These are phyloP conservation scores for Naganishia friedmannii DNA, from an alignment of 768 basidiomycete species.

Conservation along the genomic window DNA sequence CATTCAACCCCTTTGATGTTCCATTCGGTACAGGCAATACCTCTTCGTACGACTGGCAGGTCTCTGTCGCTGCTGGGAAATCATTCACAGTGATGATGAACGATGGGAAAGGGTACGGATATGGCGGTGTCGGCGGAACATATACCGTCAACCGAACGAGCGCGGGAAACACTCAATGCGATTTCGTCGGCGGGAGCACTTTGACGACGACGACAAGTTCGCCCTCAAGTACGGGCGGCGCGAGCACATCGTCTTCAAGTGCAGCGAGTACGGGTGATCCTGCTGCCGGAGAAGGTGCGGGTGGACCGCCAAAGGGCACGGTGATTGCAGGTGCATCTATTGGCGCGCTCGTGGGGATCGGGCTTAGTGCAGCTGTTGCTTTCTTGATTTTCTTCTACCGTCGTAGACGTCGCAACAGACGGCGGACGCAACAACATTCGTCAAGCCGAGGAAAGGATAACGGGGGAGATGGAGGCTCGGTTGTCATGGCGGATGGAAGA, in stretches of 20 bases:
- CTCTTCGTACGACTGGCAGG: constrained; percentile 10
- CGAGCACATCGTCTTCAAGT: neutral
- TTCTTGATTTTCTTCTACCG: constrained; percentile 21
- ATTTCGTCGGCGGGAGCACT: constrained; percentile 17
- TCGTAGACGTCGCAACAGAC: constrained; percentile 9
- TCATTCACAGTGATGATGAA: constrained; percentile 32
- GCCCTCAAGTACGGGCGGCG: neutral
- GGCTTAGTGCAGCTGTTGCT: constrained; percentile 22
- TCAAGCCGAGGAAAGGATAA: constrained; percentile 8
- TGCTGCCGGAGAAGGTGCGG: neutral
- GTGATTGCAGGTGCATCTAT: constrained; percentile 23
- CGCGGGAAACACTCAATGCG: neutral
- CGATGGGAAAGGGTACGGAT: constrained; percentile 26
- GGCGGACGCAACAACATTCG: neutral
- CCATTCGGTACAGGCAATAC: constrained; percentile 25
- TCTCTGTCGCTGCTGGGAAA: constrained; percentile 27
- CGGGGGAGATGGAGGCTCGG: neutral
- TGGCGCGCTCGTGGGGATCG: constrained; percentile 27
- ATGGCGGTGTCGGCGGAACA: constrained; percentile 15
- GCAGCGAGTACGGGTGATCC: constrained; percentile 12
- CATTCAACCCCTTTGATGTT: constrained; percentile 29
- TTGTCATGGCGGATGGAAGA: constrained; percentile 23
- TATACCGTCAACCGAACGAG: constrained; percentile 26
- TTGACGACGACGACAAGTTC: constrained; percentile 3
- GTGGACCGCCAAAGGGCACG: constrained; percentile 11